phyloP scores from a whole-genome alignment of 495 filamentous ascomycete species.

The Haplographium delicatum region DNA sequence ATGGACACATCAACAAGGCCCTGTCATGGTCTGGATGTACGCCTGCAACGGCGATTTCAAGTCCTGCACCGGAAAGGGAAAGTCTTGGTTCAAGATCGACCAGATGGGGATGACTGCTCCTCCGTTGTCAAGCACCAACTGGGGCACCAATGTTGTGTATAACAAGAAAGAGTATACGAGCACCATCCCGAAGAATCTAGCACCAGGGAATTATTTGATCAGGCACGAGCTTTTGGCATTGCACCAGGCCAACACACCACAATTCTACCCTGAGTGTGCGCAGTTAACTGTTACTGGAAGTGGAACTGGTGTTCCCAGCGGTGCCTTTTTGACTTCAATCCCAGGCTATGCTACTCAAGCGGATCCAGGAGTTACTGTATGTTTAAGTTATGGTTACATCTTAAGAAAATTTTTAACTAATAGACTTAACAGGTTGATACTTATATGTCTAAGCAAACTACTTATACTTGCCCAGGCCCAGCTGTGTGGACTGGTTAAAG shows the following conservation, averaged over 20 bases:
- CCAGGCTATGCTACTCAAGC: constrained; percentile 45
- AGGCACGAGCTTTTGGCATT: constrained; percentile 55
- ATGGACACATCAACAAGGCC: constrained; percentile 54
- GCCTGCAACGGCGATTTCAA: constrained; percentile 41
- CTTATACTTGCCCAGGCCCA: constrained; percentile 46
- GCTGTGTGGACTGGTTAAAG: constrained; percentile 39
- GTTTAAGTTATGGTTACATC: constrained; percentile 4
- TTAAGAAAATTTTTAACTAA: neutral
- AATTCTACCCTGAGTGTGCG: constrained; percentile 58
- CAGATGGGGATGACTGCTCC: constrained; percentile 41
- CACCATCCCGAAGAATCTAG: constrained; percentile 37
- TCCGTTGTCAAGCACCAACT: constrained; percentile 42
- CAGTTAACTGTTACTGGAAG: constrained; percentile 48
- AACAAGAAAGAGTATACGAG: constrained; percentile 46
- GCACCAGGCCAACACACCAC: constrained; percentile 53
- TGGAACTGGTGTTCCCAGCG: constrained; percentile 39
- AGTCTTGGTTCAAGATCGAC: constrained; percentile 58
- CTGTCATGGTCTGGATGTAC: constrained; percentile 52
- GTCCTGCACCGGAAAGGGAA: constrained; percentile 39
- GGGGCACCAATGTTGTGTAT: constrained; percentile 44
- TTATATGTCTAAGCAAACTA: constrained; percentile 38
- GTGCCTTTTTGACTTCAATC: constrained; percentile 40
- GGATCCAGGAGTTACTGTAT: constrained; percentile 46
- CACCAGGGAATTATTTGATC: constrained; percentile 50
- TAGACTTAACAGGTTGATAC: constrained; percentile 36